A percentile compares a stretch with the other conserved stretches of the same genome.
Evolutionary conservation across 306 rosid species (phyloP).

Genomic region (Vigna mungo): DNA sequence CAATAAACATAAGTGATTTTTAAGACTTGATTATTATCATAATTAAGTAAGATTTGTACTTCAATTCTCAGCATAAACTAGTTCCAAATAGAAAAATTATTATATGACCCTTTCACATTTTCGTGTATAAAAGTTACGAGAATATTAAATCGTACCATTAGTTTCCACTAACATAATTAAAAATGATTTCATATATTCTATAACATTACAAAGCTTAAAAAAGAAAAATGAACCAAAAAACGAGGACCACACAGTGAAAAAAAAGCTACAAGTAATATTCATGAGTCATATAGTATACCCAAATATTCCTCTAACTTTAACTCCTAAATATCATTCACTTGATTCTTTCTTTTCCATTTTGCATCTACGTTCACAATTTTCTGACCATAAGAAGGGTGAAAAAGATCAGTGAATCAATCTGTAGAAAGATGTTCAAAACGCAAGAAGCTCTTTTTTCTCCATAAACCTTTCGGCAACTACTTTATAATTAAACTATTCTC

Average conservation of each 20-base stretch:
- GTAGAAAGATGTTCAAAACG: conserved; percentile 25
- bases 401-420: conserved; percentile 23
- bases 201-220: conserved; percentile 5
- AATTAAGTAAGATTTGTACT: neutral
- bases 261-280: conserved; percentile 32
- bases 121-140: neutral
- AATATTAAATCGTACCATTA: neutral
- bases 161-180: neutral
- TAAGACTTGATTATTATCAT: neutral
- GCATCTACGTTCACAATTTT: conserved; percentile 18
- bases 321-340: conserved; percentile 38
- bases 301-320: conserved; percentile 48
- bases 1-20: neutral
- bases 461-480: conserved; percentile 37
- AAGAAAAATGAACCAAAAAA: conserved; percentile 3
- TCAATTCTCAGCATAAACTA: neutral
- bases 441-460: conserved; percentile 33
- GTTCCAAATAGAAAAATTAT: neutral
- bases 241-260: conserved; percentile 34
- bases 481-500: conserved; percentile 19
- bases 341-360: conserved; percentile 39
- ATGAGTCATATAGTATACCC: conserved; percentile 40
- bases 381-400: conserved; percentile 36
- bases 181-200: neutral
- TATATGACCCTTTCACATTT: neutral